phyloP scores from a whole-genome alignment of 306 rosid species.

The Morella rubra region DNA sequence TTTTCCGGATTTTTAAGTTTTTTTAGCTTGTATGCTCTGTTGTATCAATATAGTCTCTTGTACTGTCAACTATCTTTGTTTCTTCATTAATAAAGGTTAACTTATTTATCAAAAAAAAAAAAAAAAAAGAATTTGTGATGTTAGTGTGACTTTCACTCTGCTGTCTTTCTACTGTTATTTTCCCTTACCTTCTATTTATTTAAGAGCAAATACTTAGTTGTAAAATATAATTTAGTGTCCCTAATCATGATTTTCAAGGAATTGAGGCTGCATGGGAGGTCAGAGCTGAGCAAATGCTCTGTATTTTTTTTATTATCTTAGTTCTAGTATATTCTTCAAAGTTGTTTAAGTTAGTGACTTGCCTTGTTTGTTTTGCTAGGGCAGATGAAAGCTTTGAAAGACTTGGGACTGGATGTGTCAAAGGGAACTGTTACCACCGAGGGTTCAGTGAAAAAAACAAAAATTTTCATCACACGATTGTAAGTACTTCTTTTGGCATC shows the following conservation, averaged over 20 bases:
- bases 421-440: conserved; percentile 86
- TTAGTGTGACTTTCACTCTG: not conserved
- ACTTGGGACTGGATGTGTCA: conserved; percentile 88
- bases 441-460: conserved; percentile 71
- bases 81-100: no score
- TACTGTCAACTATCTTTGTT: no score
- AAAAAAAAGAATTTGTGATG: not conserved
- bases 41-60: no score
- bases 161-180: not conserved
- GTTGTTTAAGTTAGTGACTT: conserved; percentile 22
- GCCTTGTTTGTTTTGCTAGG: conserved; percentile 30
- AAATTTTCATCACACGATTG: conserved; percentile 69
- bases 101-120: no score
- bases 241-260: not conserved
- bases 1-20: no score
- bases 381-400: conserved; percentile 86
- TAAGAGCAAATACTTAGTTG: not conserved
- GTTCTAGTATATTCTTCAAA: not conserved
- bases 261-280: not conserved
- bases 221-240: not conserved
- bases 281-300: not conserved
- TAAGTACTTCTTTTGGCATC: conserved; percentile 40
- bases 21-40: no score
- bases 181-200: not conserved
- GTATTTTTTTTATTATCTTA: not conserved